These are phyloP conservation scores for Dissophora ornata DNA, from an alignment of 192 early-diverging fungal genomes.

Conservation along the genomic window DNA sequence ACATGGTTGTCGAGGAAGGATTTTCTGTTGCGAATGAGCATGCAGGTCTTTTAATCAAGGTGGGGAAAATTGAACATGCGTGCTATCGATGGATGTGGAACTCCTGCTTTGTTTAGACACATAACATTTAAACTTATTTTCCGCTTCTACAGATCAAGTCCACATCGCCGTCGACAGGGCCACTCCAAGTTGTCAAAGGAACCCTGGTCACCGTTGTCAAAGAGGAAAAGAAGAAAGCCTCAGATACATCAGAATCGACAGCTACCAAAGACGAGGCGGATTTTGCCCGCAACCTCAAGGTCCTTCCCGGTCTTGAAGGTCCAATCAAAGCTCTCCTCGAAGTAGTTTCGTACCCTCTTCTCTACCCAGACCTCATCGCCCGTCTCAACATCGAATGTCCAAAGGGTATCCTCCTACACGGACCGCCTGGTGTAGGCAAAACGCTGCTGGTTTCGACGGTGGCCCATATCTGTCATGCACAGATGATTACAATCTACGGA, in stretches of 20 bases:
- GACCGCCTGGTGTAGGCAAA: slow-evolving; percentile 96
- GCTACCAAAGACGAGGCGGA: not conserved
- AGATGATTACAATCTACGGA: slow-evolving; percentile 82
- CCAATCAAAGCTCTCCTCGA: slow-evolving; percentile 82
- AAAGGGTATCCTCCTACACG: slow-evolving; percentile 88
- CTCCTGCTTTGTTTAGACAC: too few relatives aligned
- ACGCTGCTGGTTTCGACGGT: slow-evolving; percentile 84
- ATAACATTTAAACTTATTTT: not conserved
- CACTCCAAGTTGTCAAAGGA: slow-evolving; percentile 19
- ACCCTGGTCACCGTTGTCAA: slow-evolving; percentile 23
- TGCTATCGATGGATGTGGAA: too few relatives aligned
- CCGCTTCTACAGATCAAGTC: slow-evolving; percentile 14
- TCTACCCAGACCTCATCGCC: slow-evolving; percentile 69
- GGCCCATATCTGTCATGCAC: slow-evolving; percentile 71
- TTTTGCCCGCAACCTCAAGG: slow-evolving; percentile 6
- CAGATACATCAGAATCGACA: not conserved
- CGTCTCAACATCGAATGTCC: slow-evolving; percentile 83
- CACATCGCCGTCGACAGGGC: slow-evolving; percentile 1
- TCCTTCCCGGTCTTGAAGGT: slow-evolving; percentile 75
- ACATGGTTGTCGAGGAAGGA: slow-evolving; percentile 13
- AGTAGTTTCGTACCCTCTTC: slow-evolving; percentile 80
- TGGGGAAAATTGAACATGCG: not conserved
- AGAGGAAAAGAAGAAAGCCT: not conserved
- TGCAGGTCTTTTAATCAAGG: slow-evolving; percentile 29
- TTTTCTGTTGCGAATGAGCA: slow-evolving; percentile 15